Conservation (phyloP, 768 basidiomycete genomes). For the Hemileccinum impolitum region DNA sequence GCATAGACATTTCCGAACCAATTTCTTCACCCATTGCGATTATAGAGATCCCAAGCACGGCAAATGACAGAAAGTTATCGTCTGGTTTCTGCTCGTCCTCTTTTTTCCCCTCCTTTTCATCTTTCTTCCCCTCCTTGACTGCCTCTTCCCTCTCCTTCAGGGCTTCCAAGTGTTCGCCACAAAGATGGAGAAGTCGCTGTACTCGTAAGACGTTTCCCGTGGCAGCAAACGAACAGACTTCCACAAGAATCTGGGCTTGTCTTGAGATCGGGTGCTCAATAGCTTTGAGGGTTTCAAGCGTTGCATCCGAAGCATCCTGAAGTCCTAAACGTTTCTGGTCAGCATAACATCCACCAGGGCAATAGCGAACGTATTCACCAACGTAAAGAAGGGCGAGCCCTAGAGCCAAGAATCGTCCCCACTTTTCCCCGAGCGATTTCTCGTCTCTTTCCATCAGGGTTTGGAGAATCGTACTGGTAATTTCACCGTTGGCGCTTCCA, state of each 20-base stretch:
- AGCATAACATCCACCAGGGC: neutral
- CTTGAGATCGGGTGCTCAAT: slow-evolving; percentile 91
- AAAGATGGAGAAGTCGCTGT: slow-evolving; percentile 88
- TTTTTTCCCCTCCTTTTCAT: slow-evolving; percentile 60
- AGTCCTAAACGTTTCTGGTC: slow-evolving; percentile 51
- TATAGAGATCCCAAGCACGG: slow-evolving; percentile 89
- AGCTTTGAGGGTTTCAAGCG: slow-evolving; percentile 87
- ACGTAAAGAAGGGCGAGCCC: slow-evolving; percentile 89
- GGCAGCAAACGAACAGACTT: slow-evolving; percentile 92
- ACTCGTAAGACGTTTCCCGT: slow-evolving; percentile 94
- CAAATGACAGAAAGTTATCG: slow-evolving; percentile 87
- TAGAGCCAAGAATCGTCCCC: slow-evolving; percentile 87
- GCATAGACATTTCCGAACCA: slow-evolving; percentile 94
- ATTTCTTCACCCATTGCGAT: slow-evolving; percentile 99
- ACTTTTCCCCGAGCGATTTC: slow-evolving; percentile 83
- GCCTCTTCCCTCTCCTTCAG: slow-evolving; percentile 36
- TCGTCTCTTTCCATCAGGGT: slow-evolving; percentile 84
- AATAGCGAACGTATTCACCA: slow-evolving; percentile 46
- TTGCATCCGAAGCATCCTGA: slow-evolving; percentile 92
- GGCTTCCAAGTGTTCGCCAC: slow-evolving; percentile 81
- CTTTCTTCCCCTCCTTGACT: slow-evolving; percentile 39
- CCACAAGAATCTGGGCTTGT: slow-evolving; percentile 87
- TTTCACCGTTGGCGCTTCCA: slow-evolving; percentile 91
- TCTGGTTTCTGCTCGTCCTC: slow-evolving; percentile 52
- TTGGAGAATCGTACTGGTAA: slow-evolving; percentile 85